Evolutionary conservation across 495 filamentous ascomycete species (phyloP).

Genomic region (Penicillium bialowiezense): DNA sequence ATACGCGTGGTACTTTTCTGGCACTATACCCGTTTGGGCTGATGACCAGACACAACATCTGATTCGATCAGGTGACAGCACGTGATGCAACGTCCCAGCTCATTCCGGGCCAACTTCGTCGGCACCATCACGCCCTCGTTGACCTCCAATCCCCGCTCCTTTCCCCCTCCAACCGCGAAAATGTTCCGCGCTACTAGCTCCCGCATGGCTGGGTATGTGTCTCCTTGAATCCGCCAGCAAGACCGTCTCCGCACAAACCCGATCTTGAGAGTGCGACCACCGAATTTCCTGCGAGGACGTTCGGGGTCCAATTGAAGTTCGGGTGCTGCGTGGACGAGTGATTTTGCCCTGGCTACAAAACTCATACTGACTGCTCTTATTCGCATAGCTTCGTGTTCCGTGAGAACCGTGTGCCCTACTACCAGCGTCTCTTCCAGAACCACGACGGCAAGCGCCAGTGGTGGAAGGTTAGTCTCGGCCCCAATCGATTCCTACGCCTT

Average conservation of each 20-base stretch:
- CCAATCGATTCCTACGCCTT: neutral
- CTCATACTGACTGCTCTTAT: constrained; percentile 6
- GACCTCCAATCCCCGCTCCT: constrained; percentile 25
- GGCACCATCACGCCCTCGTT: constrained; percentile 26
- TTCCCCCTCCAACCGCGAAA: constrained; percentile 37
- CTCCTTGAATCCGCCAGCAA: constrained; percentile 1
- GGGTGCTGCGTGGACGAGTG: neutral
- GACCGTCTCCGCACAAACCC: constrained; percentile 10
- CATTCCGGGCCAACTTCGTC: constrained; percentile 36
- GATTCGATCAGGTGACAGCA: constrained; percentile 19
- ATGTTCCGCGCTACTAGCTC: constrained; percentile 47
- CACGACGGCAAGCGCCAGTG: constrained; percentile 80
- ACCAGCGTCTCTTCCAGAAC: constrained; percentile 79
- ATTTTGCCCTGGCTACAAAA: constrained; percentile 1
- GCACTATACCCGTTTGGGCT: constrained; percentile 23
- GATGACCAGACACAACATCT: constrained; percentile 11
- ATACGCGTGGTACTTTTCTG: constrained; percentile 10
- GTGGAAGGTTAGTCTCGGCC: constrained; percentile 68
- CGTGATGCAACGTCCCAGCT: constrained; percentile 17
- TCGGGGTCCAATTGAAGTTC: constrained; percentile 21
- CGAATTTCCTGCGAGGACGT: constrained; percentile 18
- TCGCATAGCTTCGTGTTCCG: constrained; percentile 65
- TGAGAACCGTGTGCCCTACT: constrained; percentile 79
- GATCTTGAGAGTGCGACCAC: constrained; percentile 9
- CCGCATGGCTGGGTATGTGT: constrained; percentile 46